Conservation (phyloP, 352 stramenopile species). For the Globisporangium spiculum region DNA sequence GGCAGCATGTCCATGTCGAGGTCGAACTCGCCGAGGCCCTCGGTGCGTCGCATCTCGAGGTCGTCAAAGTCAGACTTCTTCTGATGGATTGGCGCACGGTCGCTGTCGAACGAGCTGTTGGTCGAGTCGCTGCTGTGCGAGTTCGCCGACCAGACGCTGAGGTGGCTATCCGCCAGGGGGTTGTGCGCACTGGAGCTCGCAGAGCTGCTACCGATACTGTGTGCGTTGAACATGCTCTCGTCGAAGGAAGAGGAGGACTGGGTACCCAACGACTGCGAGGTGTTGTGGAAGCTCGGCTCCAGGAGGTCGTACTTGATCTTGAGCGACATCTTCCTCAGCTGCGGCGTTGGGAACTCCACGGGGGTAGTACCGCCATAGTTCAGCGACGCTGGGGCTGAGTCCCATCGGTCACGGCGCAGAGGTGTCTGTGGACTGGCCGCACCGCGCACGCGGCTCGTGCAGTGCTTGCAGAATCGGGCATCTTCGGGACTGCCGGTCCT, state of each 20-base stretch:
- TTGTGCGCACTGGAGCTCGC: background rate
- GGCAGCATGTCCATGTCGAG: conserved; percentile 4
- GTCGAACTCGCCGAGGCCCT: conserved; percentile 9
- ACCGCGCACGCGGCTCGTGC: conserved; percentile 22
- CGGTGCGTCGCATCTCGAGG: conserved; percentile 4
- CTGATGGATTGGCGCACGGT: background rate
- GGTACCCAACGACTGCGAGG: background rate
- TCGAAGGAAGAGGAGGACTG: background rate
- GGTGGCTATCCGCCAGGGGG: background rate
- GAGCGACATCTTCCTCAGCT: conserved; percentile 8
- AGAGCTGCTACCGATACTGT: background rate
- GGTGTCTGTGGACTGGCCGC: background rate
- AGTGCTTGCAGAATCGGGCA: conserved; percentile 30
- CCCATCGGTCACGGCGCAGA: background rate
- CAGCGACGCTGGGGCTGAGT: background rate
- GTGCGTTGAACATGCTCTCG: background rate
- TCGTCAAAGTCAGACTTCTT: background rate
- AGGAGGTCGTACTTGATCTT: conserved; percentile 10
- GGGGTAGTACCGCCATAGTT: background rate
- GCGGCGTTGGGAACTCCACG: background rate
- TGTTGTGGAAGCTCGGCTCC: background rate
- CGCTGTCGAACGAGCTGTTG: background rate
- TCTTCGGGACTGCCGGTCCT: conserved; percentile 23
- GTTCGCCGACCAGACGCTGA: conserved; percentile 1
- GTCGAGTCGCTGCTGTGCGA: background rate